A percentile compares a stretch with the other conserved stretches of the same genome.
Conservation (phyloP, 2,329 filamentous ascomycete species). For the Fusarium napiforme region DNA sequence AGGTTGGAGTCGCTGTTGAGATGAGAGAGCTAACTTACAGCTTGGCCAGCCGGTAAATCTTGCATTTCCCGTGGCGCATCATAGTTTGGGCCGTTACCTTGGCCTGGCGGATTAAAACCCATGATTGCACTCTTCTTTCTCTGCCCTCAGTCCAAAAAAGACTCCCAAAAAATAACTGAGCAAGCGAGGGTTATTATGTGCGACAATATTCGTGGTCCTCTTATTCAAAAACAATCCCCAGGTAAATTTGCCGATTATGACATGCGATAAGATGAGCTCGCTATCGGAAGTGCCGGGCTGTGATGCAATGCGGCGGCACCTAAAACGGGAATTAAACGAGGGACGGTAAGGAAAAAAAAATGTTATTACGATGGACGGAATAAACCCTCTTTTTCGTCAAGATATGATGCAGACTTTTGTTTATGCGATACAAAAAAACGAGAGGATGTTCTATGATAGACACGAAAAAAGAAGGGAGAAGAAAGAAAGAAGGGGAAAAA, state of each 20-base stretch:
- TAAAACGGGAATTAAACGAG: conserved; percentile 31
- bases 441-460: conserved; percentile 24
- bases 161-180: neutral
- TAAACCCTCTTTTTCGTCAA: conserved; percentile 5
- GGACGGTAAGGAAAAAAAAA: conserved; percentile 7
- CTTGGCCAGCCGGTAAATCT: conserved; percentile 37
- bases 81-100: conserved; percentile 25
- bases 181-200: neutral
- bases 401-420: neutral
- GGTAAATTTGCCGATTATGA: conserved; percentile 1
- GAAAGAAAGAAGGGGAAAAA: conserved; percentile 12
- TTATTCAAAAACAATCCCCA: neutral
- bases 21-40: conserved; percentile 27
- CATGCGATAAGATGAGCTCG: conserved; percentile 17
- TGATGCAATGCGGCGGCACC: conserved; percentile 11
- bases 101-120: conserved; percentile 27
- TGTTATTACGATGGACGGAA: neutral
- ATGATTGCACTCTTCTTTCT: conserved; percentile 8
- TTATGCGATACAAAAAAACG: conserved; percentile 7
- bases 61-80: conserved; percentile 38
- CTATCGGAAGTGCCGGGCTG: conserved; percentile 32
- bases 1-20: neutral
- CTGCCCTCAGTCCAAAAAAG: neutral
- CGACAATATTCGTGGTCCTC: neutral
- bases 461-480: neutral